Percentiles rank a stretch among this genome's conserved stretches.
phyloP scores from a whole-genome alignment of 148 eudicot genomes.

The Oxyria digyna region DNA sequence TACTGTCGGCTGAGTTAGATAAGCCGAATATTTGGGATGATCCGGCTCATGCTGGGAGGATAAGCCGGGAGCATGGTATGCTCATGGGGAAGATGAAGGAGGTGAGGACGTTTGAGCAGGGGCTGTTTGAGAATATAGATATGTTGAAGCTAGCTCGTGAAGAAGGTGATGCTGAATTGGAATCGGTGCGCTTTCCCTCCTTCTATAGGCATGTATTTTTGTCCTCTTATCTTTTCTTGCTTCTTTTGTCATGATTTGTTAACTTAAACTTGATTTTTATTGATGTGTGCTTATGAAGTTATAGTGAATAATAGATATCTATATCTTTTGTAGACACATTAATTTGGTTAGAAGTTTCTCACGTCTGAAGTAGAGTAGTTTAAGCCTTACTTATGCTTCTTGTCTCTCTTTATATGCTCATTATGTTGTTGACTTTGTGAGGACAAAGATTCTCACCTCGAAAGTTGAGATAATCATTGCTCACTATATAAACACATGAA shows the following conservation, averaged over 20 bases:
- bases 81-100: conserved; percentile 70
- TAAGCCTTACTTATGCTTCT: too few relatives aligned
- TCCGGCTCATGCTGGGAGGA: conserved; percentile 79
- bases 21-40: conserved; percentile 89
- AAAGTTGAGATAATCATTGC: too few relatives aligned
- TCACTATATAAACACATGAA: too few relatives aligned
- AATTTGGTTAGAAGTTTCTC: too few relatives aligned
- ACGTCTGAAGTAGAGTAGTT: too few relatives aligned
- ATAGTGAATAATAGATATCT: neutral
- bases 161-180: conserved; percentile 84
- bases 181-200: conserved; percentile 79
- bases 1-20: conserved; percentile 57
- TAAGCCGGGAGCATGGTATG: conserved; percentile 90
- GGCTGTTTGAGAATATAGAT: conserved; percentile 81
- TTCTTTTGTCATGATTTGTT: neutral
- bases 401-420: too few relatives aligned
- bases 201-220: conserved; percentile 57
- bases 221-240: conserved; percentile 9
- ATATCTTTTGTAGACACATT: too few relatives aligned
- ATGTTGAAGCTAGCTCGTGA: conserved; percentile 96
- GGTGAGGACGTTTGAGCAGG: conserved; percentile 72
- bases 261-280: neutral
- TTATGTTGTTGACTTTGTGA: too few relatives aligned
- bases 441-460: too few relatives aligned
- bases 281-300: neutral